These are phyloP conservation scores for Globisporangium canariense DNA, from an alignment of 352 stramenopile genomes.

Conservation along the genomic window DNA sequence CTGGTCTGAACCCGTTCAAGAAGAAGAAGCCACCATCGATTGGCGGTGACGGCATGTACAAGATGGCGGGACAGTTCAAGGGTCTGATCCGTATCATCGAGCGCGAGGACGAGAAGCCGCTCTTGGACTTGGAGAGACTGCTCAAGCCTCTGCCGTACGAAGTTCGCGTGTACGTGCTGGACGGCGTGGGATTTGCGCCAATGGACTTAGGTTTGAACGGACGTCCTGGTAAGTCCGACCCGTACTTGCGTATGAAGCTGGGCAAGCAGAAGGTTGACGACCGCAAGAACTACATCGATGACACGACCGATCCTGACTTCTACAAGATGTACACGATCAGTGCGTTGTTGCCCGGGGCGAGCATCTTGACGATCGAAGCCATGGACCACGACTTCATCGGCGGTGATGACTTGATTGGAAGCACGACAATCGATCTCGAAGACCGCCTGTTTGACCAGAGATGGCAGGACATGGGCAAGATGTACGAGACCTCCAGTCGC, in stretches of 20 bases:
- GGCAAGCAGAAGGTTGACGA: slow-evolving; percentile 87
- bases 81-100: slow-evolving; percentile 88
- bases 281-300: slow-evolving; percentile 88
- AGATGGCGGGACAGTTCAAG: slow-evolving; percentile 89
- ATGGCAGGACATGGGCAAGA: slow-evolving; percentile 85
- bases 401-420: slow-evolving; percentile 90
- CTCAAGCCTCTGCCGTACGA: slow-evolving; percentile 77
- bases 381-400: slow-evolving; percentile 91
- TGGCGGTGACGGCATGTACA: slow-evolving; percentile 57
- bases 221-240: slow-evolving; percentile 81
- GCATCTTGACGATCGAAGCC: slow-evolving; percentile 83
- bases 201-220: slow-evolving; percentile 88
- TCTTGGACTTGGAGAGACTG: slow-evolving; percentile 67
- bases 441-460: slow-evolving; percentile 89
- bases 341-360: slow-evolving; percentile 80
- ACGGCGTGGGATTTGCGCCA: slow-evolving; percentile 77
- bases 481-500: slow-evolving; percentile 77
- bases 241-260: slow-evolving; percentile 82
- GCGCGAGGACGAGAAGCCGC: slow-evolving; percentile 71
- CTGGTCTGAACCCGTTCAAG: slow-evolving; percentile 65
- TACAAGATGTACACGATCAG: slow-evolving; percentile 90
- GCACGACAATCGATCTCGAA: slow-evolving; percentile 92
- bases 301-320: slow-evolving; percentile 87
- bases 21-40: slow-evolving; percentile 48
- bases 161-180: slow-evolving; percentile 86